A percentile compares a stretch with the other conserved stretches of the same genome.
Evolutionary conservation across 345 rosid genomes (phyloP).

Genomic region (Excoecaria agallocha): DNA sequence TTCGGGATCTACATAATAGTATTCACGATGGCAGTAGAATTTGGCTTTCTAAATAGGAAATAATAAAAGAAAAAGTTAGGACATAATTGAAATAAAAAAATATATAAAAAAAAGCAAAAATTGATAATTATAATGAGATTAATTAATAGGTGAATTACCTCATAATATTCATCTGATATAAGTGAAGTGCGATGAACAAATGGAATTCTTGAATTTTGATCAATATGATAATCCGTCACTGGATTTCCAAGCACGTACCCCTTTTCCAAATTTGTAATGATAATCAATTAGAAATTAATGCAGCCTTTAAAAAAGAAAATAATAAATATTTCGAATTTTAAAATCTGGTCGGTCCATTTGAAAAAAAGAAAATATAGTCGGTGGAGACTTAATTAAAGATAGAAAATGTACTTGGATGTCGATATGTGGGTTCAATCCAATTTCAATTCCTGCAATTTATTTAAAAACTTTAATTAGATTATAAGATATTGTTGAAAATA

Average conservation of each 20-base stretch:
- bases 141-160: slow-evolving; percentile 21
- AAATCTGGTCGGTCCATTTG: too few relatives aligned
- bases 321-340: too few relatives aligned
- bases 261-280: slow-evolving; percentile 8
- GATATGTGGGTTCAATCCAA: slow-evolving; percentile 27
- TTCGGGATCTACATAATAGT: too few relatives aligned
- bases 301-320: too few relatives aligned
- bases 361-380: too few relatives aligned
- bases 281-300: not conserved
- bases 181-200: slow-evolving; percentile 17
- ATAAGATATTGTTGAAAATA: not conserved
- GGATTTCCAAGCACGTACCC: slow-evolving; percentile 37
- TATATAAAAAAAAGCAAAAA: too few relatives aligned
- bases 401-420: slow-evolving; percentile 31
- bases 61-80: not conserved
- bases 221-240: slow-evolving; percentile 3
- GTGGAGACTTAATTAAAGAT: too few relatives aligned
- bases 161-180: slow-evolving; percentile 25
- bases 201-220: slow-evolving; percentile 14
- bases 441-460: slow-evolving; percentile 32
- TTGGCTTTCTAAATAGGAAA: not conserved
- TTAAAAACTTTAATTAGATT: not conserved
- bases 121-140: not conserved
- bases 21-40: slow-evolving; percentile 20
- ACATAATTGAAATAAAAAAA: too few relatives aligned